Evolutionary conservation across 345 rosid genomes (phyloP), one percentile per base, ranked within the genome.

Genomic region (Rhizophora mangle): DNA sequence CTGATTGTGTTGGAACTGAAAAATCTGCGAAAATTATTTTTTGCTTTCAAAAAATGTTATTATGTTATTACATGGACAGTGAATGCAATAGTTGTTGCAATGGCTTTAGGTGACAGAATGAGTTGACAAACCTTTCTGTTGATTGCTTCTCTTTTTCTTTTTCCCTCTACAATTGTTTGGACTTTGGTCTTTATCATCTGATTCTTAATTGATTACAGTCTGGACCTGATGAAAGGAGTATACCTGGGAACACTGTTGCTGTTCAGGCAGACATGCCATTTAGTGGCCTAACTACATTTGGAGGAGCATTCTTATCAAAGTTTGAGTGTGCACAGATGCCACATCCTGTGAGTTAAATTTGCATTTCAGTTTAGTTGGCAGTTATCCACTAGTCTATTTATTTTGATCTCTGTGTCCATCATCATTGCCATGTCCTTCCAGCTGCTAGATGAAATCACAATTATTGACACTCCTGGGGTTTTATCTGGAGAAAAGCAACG

Each of bases 221-320:
- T 16, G 79, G 74, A 30, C 22, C 70, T 4, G 79, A 75, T 60
- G 79, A 75, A 65, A 70, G 92, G 46, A 89, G 85, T 47, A 62
- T 86, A 74, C 79, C 79, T 37, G 79, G 74, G 56, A 75, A 75
- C 34, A 75, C 79, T 65, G 67, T 70, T 60, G 79, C 79, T n/a
- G 79, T 75, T 61, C 79, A 75, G 9, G 79, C 79, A 70, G 79
- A 75, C 26, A 65, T 75, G 74, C 79, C 79, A 18, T 75, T 69
- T 60, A 70, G 71, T 65, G 79, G 74, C 47, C 63, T 75, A 22
- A 60, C 74, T 65, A 52, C 67, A 19, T 75, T 75, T 51, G 79
- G 79, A 53, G 70, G 74, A 55, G 65, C 79, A 59, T 75, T 75
- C 67, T 54, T 75, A 43, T 75, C 74, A 8, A 75, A 75, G 67